Evolutionary conservation across 257 asterid genomes (phyloP).

Genomic region (Haberlea rhodopensis): DNA sequence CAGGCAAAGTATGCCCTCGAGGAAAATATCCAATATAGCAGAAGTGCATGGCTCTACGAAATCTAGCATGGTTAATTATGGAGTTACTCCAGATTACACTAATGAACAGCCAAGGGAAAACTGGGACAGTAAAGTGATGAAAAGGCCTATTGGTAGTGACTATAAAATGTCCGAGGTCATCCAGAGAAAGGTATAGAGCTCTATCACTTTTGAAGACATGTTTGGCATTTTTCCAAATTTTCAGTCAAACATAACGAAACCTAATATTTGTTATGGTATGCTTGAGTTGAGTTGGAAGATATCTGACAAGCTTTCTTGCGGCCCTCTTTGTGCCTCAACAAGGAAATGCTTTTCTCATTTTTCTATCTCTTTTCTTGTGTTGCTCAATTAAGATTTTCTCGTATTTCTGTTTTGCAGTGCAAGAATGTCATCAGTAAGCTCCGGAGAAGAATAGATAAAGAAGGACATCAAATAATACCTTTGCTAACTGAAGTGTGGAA

Average conservation of each 20-base stretch:
- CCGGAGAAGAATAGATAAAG: constrained; percentile 80
- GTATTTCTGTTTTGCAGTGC: constrained; percentile 57
- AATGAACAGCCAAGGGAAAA: constrained; percentile 52
- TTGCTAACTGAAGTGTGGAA: constrained; percentile 87
- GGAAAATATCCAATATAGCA: constrained; percentile 40
- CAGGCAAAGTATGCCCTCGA: constrained; percentile 51
- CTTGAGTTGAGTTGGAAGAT: neutral
- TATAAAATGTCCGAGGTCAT: constrained; percentile 69
- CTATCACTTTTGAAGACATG: constrained; percentile 19
- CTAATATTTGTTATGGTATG: neutral
- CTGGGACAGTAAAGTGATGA: constrained; percentile 49
- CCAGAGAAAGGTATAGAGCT: constrained; percentile 76
- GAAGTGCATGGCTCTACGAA: constrained; percentile 47
- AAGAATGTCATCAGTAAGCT: constrained; percentile 80
- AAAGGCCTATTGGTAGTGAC: constrained; percentile 55
- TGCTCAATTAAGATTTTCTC: constrained; percentile 12
- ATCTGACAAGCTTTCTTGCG: constrained; percentile 6
- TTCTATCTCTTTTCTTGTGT: constrained; percentile 7
- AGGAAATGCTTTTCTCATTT: neutral
- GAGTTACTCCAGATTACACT: constrained; percentile 48
- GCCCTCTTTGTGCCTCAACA: neutral
- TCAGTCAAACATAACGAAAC: no score
- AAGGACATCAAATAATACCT: constrained; percentile 86
- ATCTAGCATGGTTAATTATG: constrained; percentile 49
- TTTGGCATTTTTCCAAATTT: no score